Percentiles rank a stretch among this genome's conserved stretches.
phyloP scores from a whole-genome alignment of 1,284 basidiomycete genomes.

The Naganishia sp. region DNA sequence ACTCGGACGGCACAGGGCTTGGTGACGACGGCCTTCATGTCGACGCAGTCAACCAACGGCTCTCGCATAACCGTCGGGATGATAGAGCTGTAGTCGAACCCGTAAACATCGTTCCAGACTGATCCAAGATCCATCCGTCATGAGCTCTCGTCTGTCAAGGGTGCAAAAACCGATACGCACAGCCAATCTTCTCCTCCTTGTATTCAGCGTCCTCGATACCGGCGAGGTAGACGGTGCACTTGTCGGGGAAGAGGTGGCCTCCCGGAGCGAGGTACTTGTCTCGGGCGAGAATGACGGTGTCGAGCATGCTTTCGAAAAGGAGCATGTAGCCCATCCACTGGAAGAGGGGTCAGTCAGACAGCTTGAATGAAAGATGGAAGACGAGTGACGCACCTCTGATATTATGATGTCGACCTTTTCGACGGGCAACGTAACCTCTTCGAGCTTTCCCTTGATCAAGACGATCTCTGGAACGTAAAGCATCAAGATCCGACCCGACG shows the following conservation, averaged over 20 bases:
- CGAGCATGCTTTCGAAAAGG: slow-evolving; percentile 98
- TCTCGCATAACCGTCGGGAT: slow-evolving; percentile 97
- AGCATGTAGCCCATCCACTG: slow-evolving; percentile 58
- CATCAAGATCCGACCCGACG: background rate
- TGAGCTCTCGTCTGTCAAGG: slow-evolving; percentile 10
- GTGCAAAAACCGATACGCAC: slow-evolving; percentile 57
- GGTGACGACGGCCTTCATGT: slow-evolving; percentile 86
- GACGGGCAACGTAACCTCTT: slow-evolving; percentile 82
- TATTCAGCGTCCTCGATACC: slow-evolving; percentile 99
- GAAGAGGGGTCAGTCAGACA: background rate
- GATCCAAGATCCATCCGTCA: slow-evolving; percentile 10
- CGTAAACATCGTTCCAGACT: slow-evolving; percentile 99
- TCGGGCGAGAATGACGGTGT: slow-evolving; percentile 92
- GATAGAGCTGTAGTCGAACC: slow-evolving; percentile 99
- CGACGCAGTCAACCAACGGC: slow-evolving; percentile 96
- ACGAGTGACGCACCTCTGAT: slow-evolving; percentile 66
- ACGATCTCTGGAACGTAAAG: slow-evolving; percentile 69
- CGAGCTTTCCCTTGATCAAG: slow-evolving; percentile 96
- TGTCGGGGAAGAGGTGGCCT: slow-evolving; percentile 95
- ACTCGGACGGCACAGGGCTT: slow-evolving; percentile 85
- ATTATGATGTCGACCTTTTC: slow-evolving; percentile 96
- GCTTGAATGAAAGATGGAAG: background rate
- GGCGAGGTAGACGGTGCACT: slow-evolving; percentile 87
- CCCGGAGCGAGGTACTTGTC: slow-evolving; percentile 84
- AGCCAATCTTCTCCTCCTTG: slow-evolving; percentile 99